A percentile compares a stretch with the other conserved stretches of the same genome.
Evolutionary conservation across 768 basidiomycete species (phyloP).

Genomic region (Zangia roseola): DNA sequence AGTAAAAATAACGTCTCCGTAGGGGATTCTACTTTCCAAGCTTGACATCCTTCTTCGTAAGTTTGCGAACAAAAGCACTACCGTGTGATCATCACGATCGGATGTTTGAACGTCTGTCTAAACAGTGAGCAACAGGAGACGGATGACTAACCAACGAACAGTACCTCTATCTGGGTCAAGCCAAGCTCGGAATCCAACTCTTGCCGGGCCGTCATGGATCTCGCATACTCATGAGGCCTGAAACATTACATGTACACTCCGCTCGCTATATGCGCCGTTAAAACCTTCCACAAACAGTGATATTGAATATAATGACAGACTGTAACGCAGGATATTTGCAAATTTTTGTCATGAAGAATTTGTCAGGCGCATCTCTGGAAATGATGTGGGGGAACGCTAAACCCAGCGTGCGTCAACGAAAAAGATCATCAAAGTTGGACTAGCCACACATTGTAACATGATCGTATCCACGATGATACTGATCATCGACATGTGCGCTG

Average conservation of each 20-base stretch:
- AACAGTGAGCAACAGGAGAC: background rate
- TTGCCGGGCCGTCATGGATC: slow-evolving; percentile 35
- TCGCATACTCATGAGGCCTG: slow-evolving; percentile 24
- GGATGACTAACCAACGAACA: slow-evolving; percentile 36
- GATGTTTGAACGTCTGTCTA: background rate
- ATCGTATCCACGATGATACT: slow-evolving; percentile 28
- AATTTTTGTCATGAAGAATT: too few species aligned
- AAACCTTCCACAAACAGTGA: too few species aligned
- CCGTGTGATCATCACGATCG: too few species aligned
- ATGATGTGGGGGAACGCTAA: slow-evolving; percentile 30
- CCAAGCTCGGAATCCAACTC: slow-evolving; percentile 38
- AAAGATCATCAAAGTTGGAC: slow-evolving; percentile 29
- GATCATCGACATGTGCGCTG: slow-evolving; percentile 38
- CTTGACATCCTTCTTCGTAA: slow-evolving; percentile 28
- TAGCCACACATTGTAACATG: slow-evolving; percentile 23
- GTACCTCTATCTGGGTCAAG: slow-evolving; percentile 36
- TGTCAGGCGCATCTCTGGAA: slow-evolving; percentile 11
- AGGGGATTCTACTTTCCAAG: slow-evolving; percentile 27
- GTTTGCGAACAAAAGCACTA: slow-evolving; percentile 26
- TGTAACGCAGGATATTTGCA: too few species aligned
- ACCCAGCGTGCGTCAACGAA: slow-evolving; percentile 12
- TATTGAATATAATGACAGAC: background rate
- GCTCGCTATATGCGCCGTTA: slow-evolving; percentile 3
- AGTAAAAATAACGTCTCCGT: slow-evolving; percentile 34
- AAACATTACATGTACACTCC: slow-evolving; percentile 14